Evolutionary conservation across 2,329 filamentous ascomycete genomes (phyloP).

Genomic region (Ophiocordyceps polyrhachis-furcata): DNA sequence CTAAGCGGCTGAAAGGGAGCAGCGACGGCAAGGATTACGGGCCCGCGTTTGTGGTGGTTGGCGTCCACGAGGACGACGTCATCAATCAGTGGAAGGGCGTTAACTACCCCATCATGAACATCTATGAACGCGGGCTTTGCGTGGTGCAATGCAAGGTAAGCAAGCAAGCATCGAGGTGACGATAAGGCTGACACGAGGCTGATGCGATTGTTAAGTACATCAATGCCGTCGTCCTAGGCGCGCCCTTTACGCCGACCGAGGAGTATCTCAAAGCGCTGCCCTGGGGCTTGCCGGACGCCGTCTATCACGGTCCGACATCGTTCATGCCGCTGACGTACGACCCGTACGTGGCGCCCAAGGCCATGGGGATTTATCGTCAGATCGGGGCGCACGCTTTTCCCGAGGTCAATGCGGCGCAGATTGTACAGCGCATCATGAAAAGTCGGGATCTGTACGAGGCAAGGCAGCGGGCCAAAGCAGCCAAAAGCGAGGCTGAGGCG

Average conservation of each 20-base stretch:
- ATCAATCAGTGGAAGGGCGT: constrained; percentile 95
- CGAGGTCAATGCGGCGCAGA: constrained; percentile 79
- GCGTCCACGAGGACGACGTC: constrained; percentile 83
- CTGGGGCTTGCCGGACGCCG: constrained; percentile 52
- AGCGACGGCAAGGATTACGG: constrained; percentile 48
- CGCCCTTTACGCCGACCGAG: constrained; percentile 71
- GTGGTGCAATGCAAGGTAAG: constrained; percentile 82
- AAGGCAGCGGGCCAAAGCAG: constrained; percentile 72
- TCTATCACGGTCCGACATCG: constrained; percentile 91
- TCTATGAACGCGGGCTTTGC: constrained; percentile 87
- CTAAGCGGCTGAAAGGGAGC: constrained; percentile 39
- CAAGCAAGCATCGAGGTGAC: not conserved
- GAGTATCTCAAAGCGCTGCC: constrained; percentile 61
- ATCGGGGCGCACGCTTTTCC: constrained; percentile 62
- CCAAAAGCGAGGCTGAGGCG: constrained; percentile 64
- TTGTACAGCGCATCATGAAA: constrained; percentile 77
- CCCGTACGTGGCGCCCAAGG: constrained; percentile 63
- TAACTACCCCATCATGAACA: constrained; percentile 99
- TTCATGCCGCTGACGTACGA: constrained; percentile 72
- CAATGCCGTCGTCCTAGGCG: constrained; percentile 71
- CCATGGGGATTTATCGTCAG: constrained; percentile 68
- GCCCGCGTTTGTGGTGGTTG: constrained; percentile 76
- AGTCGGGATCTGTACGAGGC: constrained; percentile 80
- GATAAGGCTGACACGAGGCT: not conserved
- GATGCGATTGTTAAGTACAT: constrained; percentile 44